A percentile compares a stretch with the other conserved stretches of the same genome.
Evolutionary conservation across 192 early-diverging fungal species (phyloP).

Genomic region (Linnemannia exigua): DNA sequence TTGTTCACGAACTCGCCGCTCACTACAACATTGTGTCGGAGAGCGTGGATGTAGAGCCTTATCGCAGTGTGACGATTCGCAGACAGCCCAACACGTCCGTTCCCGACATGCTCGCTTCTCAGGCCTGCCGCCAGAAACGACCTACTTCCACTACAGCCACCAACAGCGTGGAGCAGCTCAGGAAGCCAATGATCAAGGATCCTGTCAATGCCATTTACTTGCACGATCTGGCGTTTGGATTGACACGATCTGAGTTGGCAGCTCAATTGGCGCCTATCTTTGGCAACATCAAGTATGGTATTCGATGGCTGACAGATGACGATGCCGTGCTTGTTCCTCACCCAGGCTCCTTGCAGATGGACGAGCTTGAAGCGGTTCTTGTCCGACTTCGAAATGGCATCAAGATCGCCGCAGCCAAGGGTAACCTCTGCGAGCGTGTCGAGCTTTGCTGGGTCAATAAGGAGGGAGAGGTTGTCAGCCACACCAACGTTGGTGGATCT

Average conservation of each 20-base stretch:
- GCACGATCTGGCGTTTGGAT: slow-evolving; percentile 64
- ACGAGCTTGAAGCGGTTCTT: slow-evolving; percentile 64
- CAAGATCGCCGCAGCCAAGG: slow-evolving; percentile 50
- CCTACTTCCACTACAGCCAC: slow-evolving; percentile 10
- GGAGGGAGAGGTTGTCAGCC: slow-evolving; percentile 63
- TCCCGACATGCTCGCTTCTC: slow-evolving; percentile 42
- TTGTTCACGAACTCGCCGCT: slow-evolving; percentile 80
- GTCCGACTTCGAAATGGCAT: slow-evolving; percentile 56
- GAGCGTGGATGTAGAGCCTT: slow-evolving; percentile 85
- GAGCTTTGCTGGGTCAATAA: slow-evolving; percentile 72
- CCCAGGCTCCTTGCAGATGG: slow-evolving; percentile 60
- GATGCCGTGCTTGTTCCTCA: slow-evolving; percentile 65
- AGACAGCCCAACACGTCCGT: slow-evolving; percentile 59
- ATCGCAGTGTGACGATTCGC: slow-evolving; percentile 75
- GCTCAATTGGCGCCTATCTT: slow-evolving; percentile 62
- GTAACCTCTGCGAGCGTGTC: slow-evolving; percentile 52
- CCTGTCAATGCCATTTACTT: slow-evolving; percentile 74
- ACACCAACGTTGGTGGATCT: slow-evolving; percentile 43
- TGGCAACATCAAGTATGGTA: slow-evolving; percentile 56
- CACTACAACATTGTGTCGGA: slow-evolving; percentile 80
- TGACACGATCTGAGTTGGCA: slow-evolving; percentile 64
- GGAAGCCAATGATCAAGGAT: slow-evolving; percentile 58
- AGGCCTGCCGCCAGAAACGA: slow-evolving; percentile 59
- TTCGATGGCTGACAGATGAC: slow-evolving; percentile 67
- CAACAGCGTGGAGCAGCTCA: slow-evolving; percentile 43